A percentile compares a stretch with the other conserved stretches of the same genome.
Conservation (phyloP, 2,329 filamentous ascomycete genomes). For the Neoscytalidium dimidiatum region DNA sequence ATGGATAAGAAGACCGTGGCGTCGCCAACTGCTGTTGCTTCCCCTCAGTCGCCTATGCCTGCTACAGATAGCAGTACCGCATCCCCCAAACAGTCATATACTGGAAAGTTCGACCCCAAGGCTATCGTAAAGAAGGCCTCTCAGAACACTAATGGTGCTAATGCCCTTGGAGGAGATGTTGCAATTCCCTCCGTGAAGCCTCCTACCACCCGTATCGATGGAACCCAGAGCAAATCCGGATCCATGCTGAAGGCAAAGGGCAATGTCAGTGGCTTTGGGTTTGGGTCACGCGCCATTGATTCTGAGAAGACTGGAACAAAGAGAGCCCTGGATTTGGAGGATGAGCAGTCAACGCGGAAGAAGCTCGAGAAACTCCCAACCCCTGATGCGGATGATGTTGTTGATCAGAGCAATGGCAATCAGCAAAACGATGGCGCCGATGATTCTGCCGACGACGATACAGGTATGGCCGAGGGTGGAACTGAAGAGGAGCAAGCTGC, state of each 20-base stretch:
- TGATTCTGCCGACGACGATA: slow-evolving; percentile 72
- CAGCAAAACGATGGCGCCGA: slow-evolving; percentile 46
- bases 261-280: slow-evolving; percentile 82
- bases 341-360: slow-evolving; percentile 82
- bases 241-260: slow-evolving; percentile 63
- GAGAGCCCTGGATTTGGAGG: slow-evolving; percentile 79
- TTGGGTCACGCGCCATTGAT: slow-evolving; percentile 69
- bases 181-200: slow-evolving; percentile 26
- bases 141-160: slow-evolving; percentile 56
- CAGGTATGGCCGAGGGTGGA: slow-evolving; percentile 73
- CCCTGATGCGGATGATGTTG: slow-evolving; percentile 38
- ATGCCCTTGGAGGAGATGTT: slow-evolving; percentile 59
- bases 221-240: background rate
- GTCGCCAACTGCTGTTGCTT: background rate
- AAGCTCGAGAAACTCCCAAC: slow-evolving; percentile 90
- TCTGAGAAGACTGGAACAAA: slow-evolving; percentile 67
- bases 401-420: slow-evolving; percentile 54
- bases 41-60: slow-evolving; percentile 32
- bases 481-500: slow-evolving; percentile 88
- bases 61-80: slow-evolving; percentile 23
- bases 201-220: background rate
- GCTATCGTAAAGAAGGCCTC: slow-evolving; percentile 79
- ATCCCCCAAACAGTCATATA: slow-evolving; percentile 56
- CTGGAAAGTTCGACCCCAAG: slow-evolving; percentile 85
- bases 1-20: slow-evolving; percentile 68